phyloP scores from a whole-genome alignment of 2,329 filamentous ascomycete genomes.

The Phyllachora maydis region DNA sequence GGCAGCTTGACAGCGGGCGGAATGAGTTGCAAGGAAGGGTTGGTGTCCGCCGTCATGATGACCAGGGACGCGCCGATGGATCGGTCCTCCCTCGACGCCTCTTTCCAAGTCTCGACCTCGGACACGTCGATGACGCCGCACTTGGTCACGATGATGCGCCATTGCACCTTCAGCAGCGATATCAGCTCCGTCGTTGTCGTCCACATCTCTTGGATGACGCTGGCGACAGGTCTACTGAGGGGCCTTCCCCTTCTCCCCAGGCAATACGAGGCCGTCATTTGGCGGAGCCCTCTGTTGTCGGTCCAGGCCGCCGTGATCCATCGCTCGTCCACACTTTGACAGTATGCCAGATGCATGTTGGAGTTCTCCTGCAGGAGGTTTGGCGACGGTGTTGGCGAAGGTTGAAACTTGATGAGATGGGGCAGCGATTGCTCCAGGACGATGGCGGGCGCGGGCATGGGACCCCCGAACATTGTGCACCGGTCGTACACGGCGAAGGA shows the following conservation, averaged over 20 bases:
- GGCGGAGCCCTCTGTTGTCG: constrained; percentile 53
- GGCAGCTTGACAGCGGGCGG: constrained; percentile 29
- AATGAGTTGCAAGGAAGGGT: constrained; percentile 40
- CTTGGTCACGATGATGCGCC: constrained; percentile 59
- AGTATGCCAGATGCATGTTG: constrained; percentile 63
- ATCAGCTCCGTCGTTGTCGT: constrained; percentile 56
- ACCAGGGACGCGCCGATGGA: constrained; percentile 31
- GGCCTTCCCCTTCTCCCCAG: constrained; percentile 36
- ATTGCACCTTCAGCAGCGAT: constrained; percentile 47
- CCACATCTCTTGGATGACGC: constrained; percentile 61
- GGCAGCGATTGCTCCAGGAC: constrained; percentile 51
- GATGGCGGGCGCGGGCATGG: constrained; percentile 47
- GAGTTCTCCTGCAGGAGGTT: constrained; percentile 62
- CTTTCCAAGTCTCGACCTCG: constrained; percentile 44
- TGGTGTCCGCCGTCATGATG: constrained; percentile 42
- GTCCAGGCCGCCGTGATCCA: constrained; percentile 73
- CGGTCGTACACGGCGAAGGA: constrained; percentile 64
- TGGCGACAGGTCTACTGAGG: constrained; percentile 29
- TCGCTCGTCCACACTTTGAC: constrained; percentile 50
- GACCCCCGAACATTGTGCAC: constrained; percentile 35
- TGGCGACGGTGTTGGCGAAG: constrained; percentile 44
- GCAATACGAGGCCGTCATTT: constrained; percentile 55
- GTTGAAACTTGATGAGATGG: constrained; percentile 54
- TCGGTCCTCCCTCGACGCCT: too few relatives aligned
- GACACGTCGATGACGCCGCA: constrained; percentile 45